These are phyloP conservation scores for Senecio squalidus DNA, from an alignment of 140 eudicot species.

Conservation along the genomic window DNA sequence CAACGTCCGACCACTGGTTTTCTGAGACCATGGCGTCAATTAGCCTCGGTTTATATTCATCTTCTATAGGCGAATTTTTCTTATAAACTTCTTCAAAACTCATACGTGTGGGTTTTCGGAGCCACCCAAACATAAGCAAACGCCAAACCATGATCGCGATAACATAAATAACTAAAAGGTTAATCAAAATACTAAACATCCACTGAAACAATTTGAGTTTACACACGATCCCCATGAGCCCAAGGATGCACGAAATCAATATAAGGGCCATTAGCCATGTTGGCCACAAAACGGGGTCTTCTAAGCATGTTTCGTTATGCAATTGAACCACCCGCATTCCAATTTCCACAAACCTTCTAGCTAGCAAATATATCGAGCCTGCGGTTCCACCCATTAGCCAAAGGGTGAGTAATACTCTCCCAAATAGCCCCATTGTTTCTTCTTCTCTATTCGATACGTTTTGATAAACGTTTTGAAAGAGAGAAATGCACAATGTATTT, in stretches of 20 bases:
- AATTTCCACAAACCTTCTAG: constrained; percentile 20
- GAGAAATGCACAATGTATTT: neutral
- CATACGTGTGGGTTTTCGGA: constrained; percentile 21
- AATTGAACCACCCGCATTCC: constrained; percentile 31
- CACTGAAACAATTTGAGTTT: constrained; percentile 27
- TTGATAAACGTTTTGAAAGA: neutral
- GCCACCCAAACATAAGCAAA: constrained; percentile 29
- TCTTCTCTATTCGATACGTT: neutral
- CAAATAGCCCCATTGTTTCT: constrained; percentile 25
- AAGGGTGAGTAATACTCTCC: constrained; percentile 23
- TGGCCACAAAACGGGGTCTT: constrained; percentile 37
- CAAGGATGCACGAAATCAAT: constrained; percentile 27
- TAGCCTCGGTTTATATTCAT: constrained; percentile 23
- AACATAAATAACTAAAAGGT: constrained; percentile 22
- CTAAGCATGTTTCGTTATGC: constrained; percentile 36
- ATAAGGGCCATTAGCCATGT: constrained; percentile 32
- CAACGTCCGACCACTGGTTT: constrained; percentile 15
- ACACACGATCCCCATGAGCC: constrained; percentile 31
- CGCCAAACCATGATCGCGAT: constrained; percentile 36
- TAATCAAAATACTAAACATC: constrained; percentile 24
- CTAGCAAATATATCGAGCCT: constrained; percentile 31
- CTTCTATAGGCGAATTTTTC: constrained; percentile 27
- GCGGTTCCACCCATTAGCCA: constrained; percentile 40
- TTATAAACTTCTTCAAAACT: constrained; percentile 30
- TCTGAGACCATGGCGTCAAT: constrained; percentile 29